Evolutionary conservation across 2,329 filamentous ascomycete species (phyloP), one percentile per base, ranked within the genome.

Genomic region (Cyanodermella asteris): DNA sequence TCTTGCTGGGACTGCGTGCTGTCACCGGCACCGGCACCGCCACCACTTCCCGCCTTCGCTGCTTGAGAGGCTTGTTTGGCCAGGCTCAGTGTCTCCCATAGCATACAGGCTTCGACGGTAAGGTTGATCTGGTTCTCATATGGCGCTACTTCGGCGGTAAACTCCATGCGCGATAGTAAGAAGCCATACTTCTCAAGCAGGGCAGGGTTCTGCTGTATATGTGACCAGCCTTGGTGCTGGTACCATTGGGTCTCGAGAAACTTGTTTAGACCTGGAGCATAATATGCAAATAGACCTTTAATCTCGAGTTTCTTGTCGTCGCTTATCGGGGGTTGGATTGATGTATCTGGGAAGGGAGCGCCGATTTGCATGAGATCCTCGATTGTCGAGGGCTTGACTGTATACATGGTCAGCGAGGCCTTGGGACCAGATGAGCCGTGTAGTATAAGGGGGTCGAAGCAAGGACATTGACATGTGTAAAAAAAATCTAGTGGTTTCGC

Each of bases 231-330:
- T 34, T 56, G 56, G 18, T 49, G 51, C 14, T 54, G 64, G 50
- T 78, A 93, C 82, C 82, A 94, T 15, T 59, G 61, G 5, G 78
- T 76, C 45, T 93, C 82, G 33, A 90, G 63, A 33, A 87, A 72
- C 24, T 63, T 62, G 45, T 77, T 71, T 23, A 87, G 62, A 6
- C 69, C 73, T 2, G 62, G 63, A 4, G 71, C 73, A 44, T 87
- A 90, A n/a, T n/a, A n/a, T n/a, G n/a, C n/a, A n/a, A n/a, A n/a
- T n/a, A n/a, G n/a, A n/a, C n/a, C n/a, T n/a, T n/a, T n/a, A n/a
- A n/a, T n/a, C n/a, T n/a, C n/a, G n/a, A n/a, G n/a, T n/a, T n/a
- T n/a, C n/a, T n/a, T n/a, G n/a, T n/a, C n/a, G n/a, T n/a, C n/a
- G n/a, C n/a, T n/a, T n/a, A n/a, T n/a, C n/a, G n/a, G n/a, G n/a